Base-by-base conservation (phyloP, 441 rosid species). In the Brassica balearica region DNA sequence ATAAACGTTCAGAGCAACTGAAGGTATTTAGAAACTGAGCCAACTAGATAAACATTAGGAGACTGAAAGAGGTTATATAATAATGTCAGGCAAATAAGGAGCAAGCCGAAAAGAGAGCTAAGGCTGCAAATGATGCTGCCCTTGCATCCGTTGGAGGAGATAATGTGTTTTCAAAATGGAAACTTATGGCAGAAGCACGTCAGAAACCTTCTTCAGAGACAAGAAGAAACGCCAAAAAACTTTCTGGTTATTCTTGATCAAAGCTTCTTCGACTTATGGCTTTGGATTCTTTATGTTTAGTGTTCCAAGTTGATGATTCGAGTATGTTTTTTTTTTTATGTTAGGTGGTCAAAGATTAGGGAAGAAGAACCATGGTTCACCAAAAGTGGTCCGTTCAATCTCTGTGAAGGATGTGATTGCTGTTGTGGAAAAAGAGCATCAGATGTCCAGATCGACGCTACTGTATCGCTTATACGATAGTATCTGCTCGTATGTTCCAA, bases 91-190 rank as follows among this genome's bases (percentile, higher is more conserved):
- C 27, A 74, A 88, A 88, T 85, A 93, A 88, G 79, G 87, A 86
- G 58, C 88, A 85, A 64, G 95, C 89, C 82, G 87, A 91, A 86
- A 82, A 82, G 97, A 93, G 95, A 85, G 65, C 96, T 14, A 88
- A 89, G 6, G 99, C 94, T 78, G 96, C 97, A 84, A 95, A 93
- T 81, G 94, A 87, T 78, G 96, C 96, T 83, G 99, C 93, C 29
- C 90, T 86, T 71, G 94, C 90, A 80, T 98, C 97, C 75, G 87
- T 86, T 67, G 97, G 99, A 73, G 98, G 96, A 71, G 91, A 90
- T 76, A 92, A 93, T 88, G 64, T 82, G 91, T 73, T 90, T 34
- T 89, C 90, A 11, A 95, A 92, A 88, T 93, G 99, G 98, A 94
- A 93, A 82, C 87, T 89, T 71, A 91, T 91, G 97, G 98, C 93